phyloP scores from a whole-genome alignment of 352 stramenopile species.

The Globisporangium camurandrum region DNA sequence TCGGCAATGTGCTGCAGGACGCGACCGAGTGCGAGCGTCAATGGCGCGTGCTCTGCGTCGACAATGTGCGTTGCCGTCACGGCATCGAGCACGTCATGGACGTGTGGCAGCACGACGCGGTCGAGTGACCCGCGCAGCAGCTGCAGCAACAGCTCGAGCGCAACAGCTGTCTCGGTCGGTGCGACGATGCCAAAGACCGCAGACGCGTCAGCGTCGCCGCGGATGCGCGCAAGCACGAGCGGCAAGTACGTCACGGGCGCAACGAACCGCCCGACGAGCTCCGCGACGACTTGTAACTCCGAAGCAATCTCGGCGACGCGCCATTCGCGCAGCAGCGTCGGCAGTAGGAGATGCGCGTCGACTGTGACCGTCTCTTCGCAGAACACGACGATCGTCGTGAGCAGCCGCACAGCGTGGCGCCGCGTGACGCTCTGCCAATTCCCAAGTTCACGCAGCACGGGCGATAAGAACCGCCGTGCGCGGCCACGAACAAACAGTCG shows the following conservation, averaged over 20 bases:
- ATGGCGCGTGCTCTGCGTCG: constrained; percentile 29
- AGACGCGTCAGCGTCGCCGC: constrained; percentile 35
- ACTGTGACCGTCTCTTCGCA: constrained; percentile 92
- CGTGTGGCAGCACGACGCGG: constrained; percentile 44
- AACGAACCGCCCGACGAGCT: constrained; percentile 56
- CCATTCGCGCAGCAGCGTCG: constrained; percentile 57
- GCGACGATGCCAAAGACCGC: constrained; percentile 16
- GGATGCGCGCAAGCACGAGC: constrained; percentile 51
- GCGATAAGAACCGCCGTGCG: constrained; percentile 84
- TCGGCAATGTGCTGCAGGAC: constrained; percentile 25
- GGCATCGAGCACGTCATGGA: constrained; percentile 43
- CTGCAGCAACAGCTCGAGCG: constrained; percentile 41
- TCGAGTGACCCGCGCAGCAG: constrained; percentile 55
- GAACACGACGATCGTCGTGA: constrained; percentile 89
- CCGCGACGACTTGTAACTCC: constrained; percentile 28
- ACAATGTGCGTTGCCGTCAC: constrained; percentile 29
- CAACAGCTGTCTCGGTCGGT: constrained; percentile 15
- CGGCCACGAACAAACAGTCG: constrained; percentile 88
- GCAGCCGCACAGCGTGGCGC: constrained; percentile 73
- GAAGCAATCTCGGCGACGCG: constrained; percentile 19
- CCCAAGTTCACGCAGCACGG: constrained; percentile 84
- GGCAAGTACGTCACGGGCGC: constrained; percentile 57
- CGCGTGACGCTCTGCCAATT: constrained; percentile 89
- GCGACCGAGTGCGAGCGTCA: constrained; percentile 24
- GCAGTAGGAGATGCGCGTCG: constrained; percentile 74